Conservation (phyloP, 2,329 filamentous ascomycete genomes). For the Arthrobotrys sphaeroides region DNA sequence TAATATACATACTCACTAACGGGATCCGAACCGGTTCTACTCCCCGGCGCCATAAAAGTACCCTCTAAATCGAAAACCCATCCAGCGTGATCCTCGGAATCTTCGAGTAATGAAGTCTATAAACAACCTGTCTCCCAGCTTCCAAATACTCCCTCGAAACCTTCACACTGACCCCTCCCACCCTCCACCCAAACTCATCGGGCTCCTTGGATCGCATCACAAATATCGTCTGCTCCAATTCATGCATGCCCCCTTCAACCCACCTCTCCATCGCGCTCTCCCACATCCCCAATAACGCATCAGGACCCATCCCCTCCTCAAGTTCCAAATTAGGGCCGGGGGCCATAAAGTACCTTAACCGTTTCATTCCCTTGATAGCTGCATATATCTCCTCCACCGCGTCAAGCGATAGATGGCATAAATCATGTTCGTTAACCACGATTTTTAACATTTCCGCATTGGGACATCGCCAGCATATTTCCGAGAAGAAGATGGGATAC, state of each 20-base stretch:
- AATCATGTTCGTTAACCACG: conserved; percentile 6
- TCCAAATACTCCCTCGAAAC: background rate
- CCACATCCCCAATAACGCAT: background rate
- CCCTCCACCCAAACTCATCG: background rate
- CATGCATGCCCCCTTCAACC: background rate
- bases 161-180: background rate
- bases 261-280: conserved; percentile 4
- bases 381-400: background rate
- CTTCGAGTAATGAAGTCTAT: conserved; percentile 9
- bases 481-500: conserved; percentile 3
- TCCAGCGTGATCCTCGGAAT: background rate
- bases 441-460: conserved; percentile 22
- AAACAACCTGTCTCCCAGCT: background rate
- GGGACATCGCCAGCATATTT: conserved; percentile 23
- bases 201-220: conserved; percentile 8
- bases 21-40: too few species aligned
- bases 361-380: conserved; percentile 2
- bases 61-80: background rate
- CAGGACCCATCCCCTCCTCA: background rate
- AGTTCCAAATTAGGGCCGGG: conserved; percentile 1
- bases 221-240: conserved; percentile 28
- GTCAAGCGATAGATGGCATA: background rate
- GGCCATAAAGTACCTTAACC: conserved; percentile 2
- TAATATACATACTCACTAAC: too few species aligned
- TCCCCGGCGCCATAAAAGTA: too few species aligned